Base-by-base conservation (phyloP, 2,329 filamentous ascomycete genomes). In the Phaeosphaeriaceae sp. region DNA sequence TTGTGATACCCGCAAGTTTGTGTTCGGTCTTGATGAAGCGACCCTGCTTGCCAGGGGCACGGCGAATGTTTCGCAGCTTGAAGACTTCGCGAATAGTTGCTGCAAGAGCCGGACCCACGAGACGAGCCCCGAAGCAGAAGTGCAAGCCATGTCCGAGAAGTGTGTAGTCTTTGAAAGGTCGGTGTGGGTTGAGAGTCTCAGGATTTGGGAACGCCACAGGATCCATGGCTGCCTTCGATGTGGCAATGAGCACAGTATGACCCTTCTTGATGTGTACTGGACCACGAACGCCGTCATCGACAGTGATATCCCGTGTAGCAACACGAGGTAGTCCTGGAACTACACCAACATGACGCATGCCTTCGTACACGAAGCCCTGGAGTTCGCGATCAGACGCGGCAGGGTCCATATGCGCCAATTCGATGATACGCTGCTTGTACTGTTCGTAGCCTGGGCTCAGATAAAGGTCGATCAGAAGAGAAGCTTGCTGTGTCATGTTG, bases 361-460 rank as follows among this genome's bases (percentile, higher is more conserved):
- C 84, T 67, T 86, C 84, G 61, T 79, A 84, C 2, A 85, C 82
- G 69, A 83, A 86, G 13, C 83, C 82, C 61, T 83, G 80, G 1
- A 85, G 77, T 63, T 85, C 83, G 2, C 64, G 60, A 92, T 92
- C 80, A 90, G 82, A 78, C 1, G 73, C 71, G 3, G 72, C 70
- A 5, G 80, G 74, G 45, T 82, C 76, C 61, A 76, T 77, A 57
- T 83, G 77, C 1, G 83, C 78, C 19, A 85, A 78, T 65, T 83
- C 76, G 21, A 84, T 68, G 56, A 86, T 83, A 31, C 83, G 82
- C 1, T 74, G 74, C 67, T 84, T 85, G 75, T 84, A 84, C 49
- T 79, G 56, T 59, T 83, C 81, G 58, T 85, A 85, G 6, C 76
- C 82, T 2, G 78, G 75, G 54, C 73, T 80, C n/a, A 85, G 79